Evolutionary conservation across 2,329 filamentous ascomycete species (phyloP).

Genomic region (Ophiostoma angusticollis): DNA sequence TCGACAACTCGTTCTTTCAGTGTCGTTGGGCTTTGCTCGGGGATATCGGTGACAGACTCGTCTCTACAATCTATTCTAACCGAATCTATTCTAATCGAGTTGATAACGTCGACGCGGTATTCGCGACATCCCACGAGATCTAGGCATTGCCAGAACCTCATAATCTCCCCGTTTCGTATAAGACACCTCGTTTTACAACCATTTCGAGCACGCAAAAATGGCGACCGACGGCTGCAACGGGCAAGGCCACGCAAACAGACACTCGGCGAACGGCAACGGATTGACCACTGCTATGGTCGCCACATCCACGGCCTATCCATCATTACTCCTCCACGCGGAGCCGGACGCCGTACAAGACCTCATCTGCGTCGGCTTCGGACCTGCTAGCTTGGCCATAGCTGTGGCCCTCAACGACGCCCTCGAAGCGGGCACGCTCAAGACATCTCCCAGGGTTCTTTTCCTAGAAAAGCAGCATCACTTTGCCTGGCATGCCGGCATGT

Average conservation of each 20-base stretch:
- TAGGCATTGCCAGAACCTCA: too few relatives aligned
- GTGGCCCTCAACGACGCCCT: conserved; percentile 78
- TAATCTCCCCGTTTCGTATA: too few relatives aligned
- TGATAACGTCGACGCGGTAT: too few relatives aligned
- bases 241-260: not conserved
- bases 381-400: conserved; percentile 78
- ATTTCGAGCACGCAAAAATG: too few relatives aligned
- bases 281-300: too few relatives aligned
- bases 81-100: too few relatives aligned
- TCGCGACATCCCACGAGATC: too few relatives aligned
- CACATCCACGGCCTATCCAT: not conserved
- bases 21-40: too few relatives aligned
- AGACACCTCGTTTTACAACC: too few relatives aligned
- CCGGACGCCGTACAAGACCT: conserved; percentile 64
- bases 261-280: not conserved
- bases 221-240: conserved; percentile 3
- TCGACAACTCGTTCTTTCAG: too few relatives aligned
- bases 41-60: too few relatives aligned
- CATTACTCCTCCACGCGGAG: conserved; percentile 6
- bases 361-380: conserved; percentile 84
- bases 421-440: conserved; percentile 34
- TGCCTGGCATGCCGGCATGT: conserved; percentile 91
- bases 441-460: conserved; percentile 63
- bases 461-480: conserved; percentile 75
- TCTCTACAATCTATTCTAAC: too few relatives aligned